Conservation (phyloP, 495 filamentous ascomycete genomes). For the Durotheca rogersii region DNA sequence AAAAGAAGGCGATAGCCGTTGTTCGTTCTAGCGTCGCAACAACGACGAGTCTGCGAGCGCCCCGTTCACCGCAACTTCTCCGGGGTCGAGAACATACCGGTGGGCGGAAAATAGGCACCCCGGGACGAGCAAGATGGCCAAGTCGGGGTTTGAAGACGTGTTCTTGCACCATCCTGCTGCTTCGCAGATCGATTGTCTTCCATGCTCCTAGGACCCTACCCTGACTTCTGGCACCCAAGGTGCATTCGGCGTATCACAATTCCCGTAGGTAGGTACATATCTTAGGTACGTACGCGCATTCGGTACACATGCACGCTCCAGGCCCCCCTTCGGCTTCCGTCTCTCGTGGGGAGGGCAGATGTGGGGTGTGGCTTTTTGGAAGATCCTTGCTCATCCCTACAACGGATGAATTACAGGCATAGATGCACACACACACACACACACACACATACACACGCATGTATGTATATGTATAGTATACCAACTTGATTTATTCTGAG, state of each 20-base stretch:
- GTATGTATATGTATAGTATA: too few relatives aligned
- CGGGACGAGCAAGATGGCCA: conserved; percentile 6
- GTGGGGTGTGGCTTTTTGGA: conserved; percentile 17
- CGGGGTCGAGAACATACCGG: conserved; percentile 13
- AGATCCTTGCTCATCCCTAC: conserved; percentile 13
- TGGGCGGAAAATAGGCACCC: conserved; percentile 5
- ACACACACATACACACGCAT: too few relatives aligned
- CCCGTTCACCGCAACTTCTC: conserved; percentile 30
- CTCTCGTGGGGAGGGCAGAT: conserved; percentile 15
- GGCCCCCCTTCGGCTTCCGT: conserved; percentile 4
- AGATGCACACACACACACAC: too few relatives aligned
- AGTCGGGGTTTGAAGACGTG: conserved; percentile 13
- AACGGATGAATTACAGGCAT: conserved; percentile 4
- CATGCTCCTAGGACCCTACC: too few relatives aligned
- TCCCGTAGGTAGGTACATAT: too few relatives aligned
- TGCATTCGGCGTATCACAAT: too few relatives aligned
- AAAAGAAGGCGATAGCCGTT: conserved; percentile 7
- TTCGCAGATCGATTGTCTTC: too few relatives aligned
- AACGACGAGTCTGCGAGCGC: conserved; percentile 22
- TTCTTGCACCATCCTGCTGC: conserved; percentile 22
- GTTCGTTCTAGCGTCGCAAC: conserved; percentile 19
- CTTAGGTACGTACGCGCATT: too few relatives aligned
- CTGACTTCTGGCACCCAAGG: too few relatives aligned
- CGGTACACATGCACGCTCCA: conserved; percentile 1
- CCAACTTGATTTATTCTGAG: conserved; percentile 29